These are phyloP conservation scores for Saccharum spontaneum DNA, from an alignment of 176 grass and related monocot genomes.

Conservation along the genomic window DNA sequence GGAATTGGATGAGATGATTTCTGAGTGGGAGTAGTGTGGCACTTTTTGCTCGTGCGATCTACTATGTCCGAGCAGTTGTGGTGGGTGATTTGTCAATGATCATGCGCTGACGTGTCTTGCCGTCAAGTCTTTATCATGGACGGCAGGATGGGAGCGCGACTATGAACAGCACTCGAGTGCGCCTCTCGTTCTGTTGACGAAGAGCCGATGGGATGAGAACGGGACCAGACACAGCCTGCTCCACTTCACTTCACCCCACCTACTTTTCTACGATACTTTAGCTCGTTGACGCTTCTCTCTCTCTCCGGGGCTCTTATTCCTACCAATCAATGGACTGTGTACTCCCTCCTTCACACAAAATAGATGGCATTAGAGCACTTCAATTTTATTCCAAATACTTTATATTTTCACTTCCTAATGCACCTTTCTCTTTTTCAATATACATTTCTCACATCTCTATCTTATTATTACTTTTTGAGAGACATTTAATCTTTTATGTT, in stretches of 20 bases:
- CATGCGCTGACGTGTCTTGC: background rate
- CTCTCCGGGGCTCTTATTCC: too few species aligned
- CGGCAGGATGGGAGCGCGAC: background rate
- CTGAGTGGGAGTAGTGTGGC: background rate
- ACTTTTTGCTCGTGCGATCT: background rate
- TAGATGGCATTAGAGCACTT: too few species aligned
- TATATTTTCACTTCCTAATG: too few species aligned
- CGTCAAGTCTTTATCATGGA: conserved; percentile 4
- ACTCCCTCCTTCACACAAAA: too few species aligned
- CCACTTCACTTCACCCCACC: background rate
- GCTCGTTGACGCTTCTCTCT: too few species aligned
- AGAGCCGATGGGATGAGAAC: background rate
- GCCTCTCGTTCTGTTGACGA: background rate
- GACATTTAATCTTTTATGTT: too few species aligned
- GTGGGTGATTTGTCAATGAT: conserved; percentile 5
- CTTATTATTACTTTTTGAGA: too few species aligned
- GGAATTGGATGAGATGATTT: background rate
- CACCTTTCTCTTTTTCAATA: too few species aligned
- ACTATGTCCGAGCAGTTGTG: background rate
- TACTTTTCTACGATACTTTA: background rate
- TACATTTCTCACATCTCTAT: too few species aligned
- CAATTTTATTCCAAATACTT: too few species aligned
- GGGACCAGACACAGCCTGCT: background rate
- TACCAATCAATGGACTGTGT: too few species aligned
- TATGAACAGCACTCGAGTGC: background rate